A percentile compares a stretch with the other conserved stretches of the same genome.
phyloP scores from a whole-genome alignment of 78 protist genomes.

The Andalucia godoyi region DNA sequence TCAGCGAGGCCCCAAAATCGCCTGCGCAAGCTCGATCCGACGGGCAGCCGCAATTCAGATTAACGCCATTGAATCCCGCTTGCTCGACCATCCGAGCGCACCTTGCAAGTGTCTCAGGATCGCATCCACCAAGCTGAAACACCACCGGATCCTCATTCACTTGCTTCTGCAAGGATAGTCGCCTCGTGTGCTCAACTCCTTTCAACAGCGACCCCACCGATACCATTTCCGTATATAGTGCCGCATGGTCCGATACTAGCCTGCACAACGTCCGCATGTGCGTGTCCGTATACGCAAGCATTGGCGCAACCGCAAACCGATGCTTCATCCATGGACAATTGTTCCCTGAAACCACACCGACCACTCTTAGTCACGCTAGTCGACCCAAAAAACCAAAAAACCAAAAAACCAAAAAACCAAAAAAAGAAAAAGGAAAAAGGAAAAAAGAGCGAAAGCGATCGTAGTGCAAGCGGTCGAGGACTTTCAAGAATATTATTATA shows the following conservation, averaged over 20 bases:
- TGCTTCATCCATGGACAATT: too few relatives aligned
- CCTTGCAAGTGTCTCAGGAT: not conserved
- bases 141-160: not conserved
- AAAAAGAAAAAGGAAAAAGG: too few relatives aligned
- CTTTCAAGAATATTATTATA: too few relatives aligned
- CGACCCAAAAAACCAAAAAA: too few relatives aligned
- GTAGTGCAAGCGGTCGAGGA: too few relatives aligned
- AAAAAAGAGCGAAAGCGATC: too few relatives aligned
- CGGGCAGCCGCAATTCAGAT: constrained; percentile 1
- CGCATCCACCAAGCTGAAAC: not conserved
- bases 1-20: constrained; percentile 3
- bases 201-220: constrained; percentile 1
- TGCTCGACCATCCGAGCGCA: not conserved
- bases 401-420: too few relatives aligned
- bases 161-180: not conserved
- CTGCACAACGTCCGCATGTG: not conserved
- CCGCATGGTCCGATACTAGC: not conserved
- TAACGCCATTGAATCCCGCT: not conserved
- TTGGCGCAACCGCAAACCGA: too few relatives aligned
- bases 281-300: not conserved
- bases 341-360: too few relatives aligned
- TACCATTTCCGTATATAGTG: constrained; percentile 4
- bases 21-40: not conserved
- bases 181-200: not conserved
- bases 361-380: too few relatives aligned